phyloP scores from a whole-genome alignment of 1,284 basidiomycete genomes.

The Moesziomyces sp. region DNA sequence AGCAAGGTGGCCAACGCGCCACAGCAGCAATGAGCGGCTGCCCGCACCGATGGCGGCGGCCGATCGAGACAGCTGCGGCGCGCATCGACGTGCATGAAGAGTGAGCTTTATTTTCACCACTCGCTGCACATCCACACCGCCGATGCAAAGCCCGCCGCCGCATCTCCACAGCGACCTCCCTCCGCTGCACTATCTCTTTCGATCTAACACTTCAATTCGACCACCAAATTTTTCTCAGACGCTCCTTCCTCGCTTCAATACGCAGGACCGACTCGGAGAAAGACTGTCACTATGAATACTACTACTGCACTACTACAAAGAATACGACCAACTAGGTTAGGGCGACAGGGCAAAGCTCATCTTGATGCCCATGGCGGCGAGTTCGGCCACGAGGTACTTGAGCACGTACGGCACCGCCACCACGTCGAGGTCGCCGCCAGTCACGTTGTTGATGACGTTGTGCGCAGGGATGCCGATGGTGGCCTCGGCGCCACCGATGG shows the following conservation, averaged over 20 bases:
- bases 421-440: slow-evolving; percentile 61
- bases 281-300: background rate
- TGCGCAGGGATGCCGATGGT: slow-evolving; percentile 42
- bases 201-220: no score
- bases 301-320: background rate
- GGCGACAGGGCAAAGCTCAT: slow-evolving; percentile 65
- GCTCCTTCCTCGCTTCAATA: no score
- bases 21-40: background rate
- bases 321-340: background rate
- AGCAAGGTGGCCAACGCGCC: background rate
- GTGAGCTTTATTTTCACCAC: slow-evolving; percentile 2
- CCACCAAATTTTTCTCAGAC: no score
- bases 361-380: slow-evolving; percentile 74
- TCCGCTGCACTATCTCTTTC: no score
- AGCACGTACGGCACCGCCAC: slow-evolving; percentile 88
- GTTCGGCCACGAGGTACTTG: slow-evolving; percentile 71
- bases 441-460: slow-evolving; percentile 45
- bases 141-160: no score
- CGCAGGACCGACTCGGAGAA: no score
- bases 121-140: no score
- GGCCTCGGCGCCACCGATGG: slow-evolving; percentile 43
- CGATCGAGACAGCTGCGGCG: slow-evolving; percentile 29
- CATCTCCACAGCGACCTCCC: no score
- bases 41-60: slow-evolving; percentile 18
- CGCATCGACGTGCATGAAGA: slow-evolving; percentile 17